These are phyloP conservation scores for Canna indica DNA, from an alignment of 176 grass and related monocot genomes.

Conservation along the genomic window DNA sequence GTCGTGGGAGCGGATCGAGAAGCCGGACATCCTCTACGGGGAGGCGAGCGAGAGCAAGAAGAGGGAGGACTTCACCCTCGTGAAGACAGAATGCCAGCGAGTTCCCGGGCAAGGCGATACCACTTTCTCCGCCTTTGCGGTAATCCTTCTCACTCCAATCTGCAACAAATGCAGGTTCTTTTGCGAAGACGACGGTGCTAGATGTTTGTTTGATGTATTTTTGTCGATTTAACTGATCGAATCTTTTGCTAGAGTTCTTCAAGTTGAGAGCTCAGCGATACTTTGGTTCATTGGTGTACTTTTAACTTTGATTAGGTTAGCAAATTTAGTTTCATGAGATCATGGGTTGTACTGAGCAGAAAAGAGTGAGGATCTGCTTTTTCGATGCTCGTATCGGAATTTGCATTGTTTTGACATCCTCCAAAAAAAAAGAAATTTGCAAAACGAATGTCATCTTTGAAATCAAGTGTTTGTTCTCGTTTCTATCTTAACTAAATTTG, in stretches of 20 bases:
- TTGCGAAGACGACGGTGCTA: background rate
- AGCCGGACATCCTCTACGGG: constrained; percentile 68
- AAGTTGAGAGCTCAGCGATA: background rate
- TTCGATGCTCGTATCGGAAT: background rate
- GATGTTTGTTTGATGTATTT: background rate
- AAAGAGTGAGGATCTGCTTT: background rate
- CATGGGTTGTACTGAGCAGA: background rate
- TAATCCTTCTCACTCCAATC: constrained; percentile 24
- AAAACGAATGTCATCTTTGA: background rate
- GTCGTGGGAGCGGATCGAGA: constrained; percentile 80
- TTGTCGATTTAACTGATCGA: background rate
- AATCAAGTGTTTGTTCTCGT: background rate
- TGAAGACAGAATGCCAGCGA: constrained; percentile 45
- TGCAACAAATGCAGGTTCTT: background rate
- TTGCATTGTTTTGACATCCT: background rate
- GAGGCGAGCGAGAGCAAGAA: constrained; percentile 87
- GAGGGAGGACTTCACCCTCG: constrained; percentile 83
- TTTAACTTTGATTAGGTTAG: background rate
- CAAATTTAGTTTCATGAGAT: background rate
- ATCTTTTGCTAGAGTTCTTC: background rate
- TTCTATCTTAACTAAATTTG: background rate
- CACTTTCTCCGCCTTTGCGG: constrained; percentile 75
- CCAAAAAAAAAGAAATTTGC: too few species aligned
- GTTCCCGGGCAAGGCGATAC: constrained; percentile 13
- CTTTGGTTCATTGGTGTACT: background rate